Base-by-base conservation (phyloP, 371 early-diverging fungal genomes). In the Mortierella sp. region DNA sequence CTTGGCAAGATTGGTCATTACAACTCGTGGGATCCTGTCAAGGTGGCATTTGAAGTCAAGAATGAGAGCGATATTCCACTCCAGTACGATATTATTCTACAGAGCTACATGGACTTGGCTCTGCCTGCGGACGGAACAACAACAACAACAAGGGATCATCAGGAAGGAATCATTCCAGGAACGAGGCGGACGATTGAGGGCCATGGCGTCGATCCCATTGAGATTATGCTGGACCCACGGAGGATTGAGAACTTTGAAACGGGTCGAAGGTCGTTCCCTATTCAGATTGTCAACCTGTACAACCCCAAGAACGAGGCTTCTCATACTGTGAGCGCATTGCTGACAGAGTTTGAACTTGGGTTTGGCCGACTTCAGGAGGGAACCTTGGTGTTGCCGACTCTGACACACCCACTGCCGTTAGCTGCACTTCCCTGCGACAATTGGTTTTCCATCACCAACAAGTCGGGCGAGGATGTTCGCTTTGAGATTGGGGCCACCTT, bases 361-460 rank as follows among this genome's bases (percentile, higher is more conserved):
- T 94, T 94, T 77, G 94, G 93, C 27, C 87, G 94, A 9, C 78
- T 95, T 14, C 79, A 60, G 9, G 77, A 84, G 29, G 92, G 90
- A 14, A 87, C 84, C 34, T 69, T 95, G 44, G 79, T 89, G n/a
- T 56, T 95, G 19, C 96, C 95, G 2, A 74, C 87, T 3, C 73
- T 95, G 14, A 77, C 78, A 27, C 88, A 93, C 71, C 95, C 94
- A 6, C 70, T 84, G 25, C 79, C 86, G 0, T 44, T 79, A n/a
- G 71, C 79, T 3, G 84, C 84, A 16, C 72, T 86, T 1, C 83
- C 91, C 0, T 91, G 92, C 59, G 95, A 95, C 71, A 83, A 85
- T 17, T 95, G 95, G 95, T 95, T 95, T 73, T 82, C 88, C 10
- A 88, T 95, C 43, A 74, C 81, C 25, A 95, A 94, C 68, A 85